Evolutionary conservation across 2,329 filamentous ascomycete genomes (phyloP).

Genomic region (Pseudocercospora fijiensis): DNA sequence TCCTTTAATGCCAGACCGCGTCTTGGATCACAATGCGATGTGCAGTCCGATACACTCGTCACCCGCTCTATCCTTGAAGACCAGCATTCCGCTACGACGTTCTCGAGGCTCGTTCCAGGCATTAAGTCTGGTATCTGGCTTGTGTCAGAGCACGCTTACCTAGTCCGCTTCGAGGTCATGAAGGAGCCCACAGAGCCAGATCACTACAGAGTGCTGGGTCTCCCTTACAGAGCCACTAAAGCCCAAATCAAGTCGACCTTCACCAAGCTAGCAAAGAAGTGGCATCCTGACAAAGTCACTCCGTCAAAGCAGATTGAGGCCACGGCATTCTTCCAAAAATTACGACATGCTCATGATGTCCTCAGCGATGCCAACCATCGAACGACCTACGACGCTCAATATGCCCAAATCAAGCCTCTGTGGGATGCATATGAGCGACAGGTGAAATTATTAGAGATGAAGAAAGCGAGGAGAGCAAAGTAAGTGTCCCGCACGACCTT

Average conservation of each 20-base stretch:
- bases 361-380: background rate
- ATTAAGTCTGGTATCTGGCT: background rate
- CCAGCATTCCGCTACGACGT: background rate
- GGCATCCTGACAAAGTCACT: conserved; percentile 8
- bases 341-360: conserved; percentile 5
- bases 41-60: background rate
- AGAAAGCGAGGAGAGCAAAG: conserved; percentile 2
- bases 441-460: background rate
- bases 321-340: conserved; percentile 5
- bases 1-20: background rate
- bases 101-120: background rate
- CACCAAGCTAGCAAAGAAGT: conserved; percentile 8
- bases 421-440: conserved; percentile 13
- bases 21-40: background rate
- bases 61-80: background rate
- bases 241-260: conserved; percentile 10
- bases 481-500: background rate
- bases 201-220: conserved; percentile 12
- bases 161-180: background rate
- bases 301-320: background rate
- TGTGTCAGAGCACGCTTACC: background rate
- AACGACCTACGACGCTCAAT: background rate
- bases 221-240: background rate
- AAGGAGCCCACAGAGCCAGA: conserved; percentile 10
- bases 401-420: conserved; percentile 10